Evolutionary conservation across 1,284 basidiomycete genomes (phyloP).

Genomic region (Neolentinus lepideus): DNA sequence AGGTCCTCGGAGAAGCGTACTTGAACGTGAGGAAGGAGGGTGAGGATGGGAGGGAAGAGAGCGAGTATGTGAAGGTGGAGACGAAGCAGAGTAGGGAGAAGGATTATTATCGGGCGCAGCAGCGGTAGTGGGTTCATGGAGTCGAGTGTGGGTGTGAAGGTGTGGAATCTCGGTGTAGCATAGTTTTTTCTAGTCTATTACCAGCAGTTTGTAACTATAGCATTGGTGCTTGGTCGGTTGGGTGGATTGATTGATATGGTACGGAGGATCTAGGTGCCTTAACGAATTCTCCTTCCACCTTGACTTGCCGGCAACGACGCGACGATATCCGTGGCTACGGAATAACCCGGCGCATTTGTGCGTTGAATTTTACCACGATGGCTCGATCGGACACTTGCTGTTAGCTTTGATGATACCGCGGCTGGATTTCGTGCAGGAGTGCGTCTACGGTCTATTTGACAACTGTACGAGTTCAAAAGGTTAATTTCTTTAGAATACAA

Average conservation of each 20-base stretch:
- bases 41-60: conserved; percentile 43
- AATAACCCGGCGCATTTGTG: not conserved
- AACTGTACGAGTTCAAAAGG: too few relatives aligned
- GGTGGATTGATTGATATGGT: not conserved
- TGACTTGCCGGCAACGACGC: not conserved
- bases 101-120: not conserved
- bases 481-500: too few relatives aligned
- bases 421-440: too few relatives aligned
- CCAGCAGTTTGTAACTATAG: not conserved
- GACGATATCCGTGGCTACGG: not conserved
- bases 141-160: not conserved
- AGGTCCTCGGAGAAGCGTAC: conserved; percentile 78
- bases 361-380: too few relatives aligned
- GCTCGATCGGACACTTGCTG: too few relatives aligned
- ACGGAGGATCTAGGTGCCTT: not conserved
- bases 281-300: not conserved
- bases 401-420: too few relatives aligned
- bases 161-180: not conserved
- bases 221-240: not conserved
- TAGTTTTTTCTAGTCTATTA: not conserved
- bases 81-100: conserved; percentile 54
- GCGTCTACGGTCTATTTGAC: too few relatives aligned
- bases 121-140: not conserved
- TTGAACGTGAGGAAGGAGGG: conserved; percentile 64
- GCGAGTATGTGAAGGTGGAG: conserved; percentile 81